phyloP scores from a whole-genome alignment of 192 early-diverging fungal species.

The Umbelopsis sp. region DNA sequence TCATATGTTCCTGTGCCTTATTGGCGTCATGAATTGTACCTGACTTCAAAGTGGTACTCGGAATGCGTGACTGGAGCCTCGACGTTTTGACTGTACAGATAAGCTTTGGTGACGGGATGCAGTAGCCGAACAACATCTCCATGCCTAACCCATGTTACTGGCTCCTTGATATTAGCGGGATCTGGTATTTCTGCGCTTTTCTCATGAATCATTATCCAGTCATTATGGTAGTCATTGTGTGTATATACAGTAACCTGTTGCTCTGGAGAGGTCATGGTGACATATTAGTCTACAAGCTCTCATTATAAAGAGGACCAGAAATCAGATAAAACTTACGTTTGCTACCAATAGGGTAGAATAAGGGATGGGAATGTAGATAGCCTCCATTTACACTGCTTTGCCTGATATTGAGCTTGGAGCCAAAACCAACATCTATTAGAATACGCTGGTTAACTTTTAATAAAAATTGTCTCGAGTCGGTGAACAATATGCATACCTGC shows the following conservation, averaged over 20 bases:
- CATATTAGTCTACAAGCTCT: background rate
- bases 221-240: conserved; percentile 86
- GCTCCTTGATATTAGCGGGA: conserved; percentile 4
- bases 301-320: background rate
- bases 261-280: conserved; percentile 42
- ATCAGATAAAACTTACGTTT: conserved; percentile 49
- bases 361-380: conserved; percentile 74
- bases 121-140: conserved; percentile 77
- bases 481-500: conserved; percentile 28
- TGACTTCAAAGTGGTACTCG: conserved; percentile 77
- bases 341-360: conserved; percentile 70
- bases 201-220: conserved; percentile 64
- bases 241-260: conserved; percentile 80
- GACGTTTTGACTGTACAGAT: conserved; percentile 72
- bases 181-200: background rate
- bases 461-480: too few species aligned
- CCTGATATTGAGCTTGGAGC: conserved; percentile 60
- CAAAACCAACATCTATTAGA: conserved; percentile 60
- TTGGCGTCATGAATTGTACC: conserved; percentile 25
- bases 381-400: conserved; percentile 71
- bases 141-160: conserved; percentile 55
- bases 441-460: too few species aligned
- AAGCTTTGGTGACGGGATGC: conserved; percentile 57
- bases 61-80: conserved; percentile 65
- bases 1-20: too few species aligned